Base-by-base conservation (phyloP, 768 basidiomycete genomes). In the Naematelia aurantialba region DNA sequence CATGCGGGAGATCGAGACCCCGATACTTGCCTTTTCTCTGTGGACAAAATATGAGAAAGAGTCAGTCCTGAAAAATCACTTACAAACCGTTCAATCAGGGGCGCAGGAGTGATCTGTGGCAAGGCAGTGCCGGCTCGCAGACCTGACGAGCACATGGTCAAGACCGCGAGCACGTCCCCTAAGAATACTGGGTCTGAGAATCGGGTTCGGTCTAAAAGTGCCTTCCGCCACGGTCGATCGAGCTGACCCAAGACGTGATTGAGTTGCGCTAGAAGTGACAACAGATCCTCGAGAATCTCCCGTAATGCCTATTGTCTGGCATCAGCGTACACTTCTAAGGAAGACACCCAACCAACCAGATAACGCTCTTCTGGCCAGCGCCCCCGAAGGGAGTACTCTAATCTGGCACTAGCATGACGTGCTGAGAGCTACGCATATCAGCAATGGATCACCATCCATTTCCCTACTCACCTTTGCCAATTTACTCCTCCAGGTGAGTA, bases 51-150 rank as follows among this genome's bases (percentile, higher is more conserved):
- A 8, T 31, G 4, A 10, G 5, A 21, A 25, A 29, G 45, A 44
- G n/a, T n/a, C n/a, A n/a, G n/a, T n/a, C n/a, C n/a, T 45, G 13
- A 49, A 12, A 39, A 19, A 12, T 10, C 4, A 63, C 68, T 60
- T 45, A 70, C 66, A n/a, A 73, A 66, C 30, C 74, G 65, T n/a
- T 66, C 70, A 4, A 74, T 65, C 12, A 75, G 78, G 1, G 85
- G 89, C 66, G 86, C 87, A 0, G 91, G 89, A 1, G 89, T 91
- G 55, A 92, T 88, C 69, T 92, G 90, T 0, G 90, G 90, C 2
- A 93, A 79, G 0, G 91, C 85, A 5, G 79, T 79, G 2, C 88
- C 89, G 0, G 86, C 86, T 14, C 86, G 82, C 17, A 93, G 78
- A 5, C 89, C 82, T 0, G 85, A 85, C 0, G 89, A 86, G 55